These are phyloP conservation scores for Borovskyia barvae DNA, from an alignment of 208 protist genomes.

Conservation along the genomic window DNA sequence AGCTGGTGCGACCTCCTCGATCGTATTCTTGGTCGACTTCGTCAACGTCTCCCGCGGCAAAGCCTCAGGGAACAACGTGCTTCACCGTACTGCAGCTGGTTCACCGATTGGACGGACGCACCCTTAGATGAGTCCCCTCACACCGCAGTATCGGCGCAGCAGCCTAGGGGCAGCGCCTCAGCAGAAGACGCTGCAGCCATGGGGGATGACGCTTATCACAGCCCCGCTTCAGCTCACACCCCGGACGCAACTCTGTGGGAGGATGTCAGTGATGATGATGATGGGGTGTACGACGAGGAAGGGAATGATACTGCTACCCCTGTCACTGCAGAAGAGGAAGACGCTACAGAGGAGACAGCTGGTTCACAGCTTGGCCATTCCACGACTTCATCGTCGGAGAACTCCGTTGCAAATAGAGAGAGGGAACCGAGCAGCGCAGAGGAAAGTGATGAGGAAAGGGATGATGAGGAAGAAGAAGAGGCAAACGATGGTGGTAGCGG, in stretches of 20 bases:
- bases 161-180: neutral
- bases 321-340: neutral
- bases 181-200: neutral
- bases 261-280: constrained; percentile 26
- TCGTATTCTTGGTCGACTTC: constrained; percentile 41
- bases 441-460: no score
- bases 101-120: constrained; percentile 33
- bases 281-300: neutral
- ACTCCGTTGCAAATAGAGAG: no score
- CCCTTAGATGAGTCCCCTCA: neutral
- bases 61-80: constrained; percentile 4
- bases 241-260: constrained; percentile 19
- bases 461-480: no score
- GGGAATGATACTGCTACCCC: no score
- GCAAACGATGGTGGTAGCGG: no score
- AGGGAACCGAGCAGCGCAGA: no score
- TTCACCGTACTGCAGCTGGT: constrained; percentile 69
- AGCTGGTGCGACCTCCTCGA: constrained; percentile 61
- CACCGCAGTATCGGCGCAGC: neutral
- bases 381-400: no score
- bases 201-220: constrained; percentile 5
- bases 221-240: constrained; percentile 11
- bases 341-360: no score
- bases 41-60: neutral
- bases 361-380: no score